phyloP scores from a whole-genome alignment of 306 rosid species.

The Quercus agrifolia region DNA sequence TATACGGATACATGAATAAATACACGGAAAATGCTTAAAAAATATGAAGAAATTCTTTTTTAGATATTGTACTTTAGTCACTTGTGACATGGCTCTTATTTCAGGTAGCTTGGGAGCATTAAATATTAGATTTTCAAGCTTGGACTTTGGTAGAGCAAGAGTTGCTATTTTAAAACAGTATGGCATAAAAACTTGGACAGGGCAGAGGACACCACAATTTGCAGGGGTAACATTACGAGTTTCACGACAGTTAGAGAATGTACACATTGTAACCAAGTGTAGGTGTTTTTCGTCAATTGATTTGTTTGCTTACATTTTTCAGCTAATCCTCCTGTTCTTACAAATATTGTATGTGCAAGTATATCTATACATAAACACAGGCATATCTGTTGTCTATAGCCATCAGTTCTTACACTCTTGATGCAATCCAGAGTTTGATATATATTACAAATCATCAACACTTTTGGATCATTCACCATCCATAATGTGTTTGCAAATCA shows the following conservation, averaged over 20 bases:
- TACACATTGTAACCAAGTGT: conserved; percentile 38
- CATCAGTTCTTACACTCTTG: background rate
- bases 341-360: background rate
- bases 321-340: background rate
- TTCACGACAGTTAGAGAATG: conserved; percentile 34
- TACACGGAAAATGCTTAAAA: background rate
- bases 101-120: conserved; percentile 69
- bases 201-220: conserved; percentile 37
- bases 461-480: background rate
- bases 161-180: conserved; percentile 29
- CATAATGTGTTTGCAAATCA: background rate
- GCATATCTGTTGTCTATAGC: background rate
- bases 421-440: background rate
- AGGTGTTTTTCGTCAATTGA: conserved; percentile 19
- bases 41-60: background rate
- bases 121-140: conserved; percentile 40
- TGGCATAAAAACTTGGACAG: conserved; percentile 50
- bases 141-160: conserved; percentile 37
- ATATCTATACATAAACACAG: background rate
- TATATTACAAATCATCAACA: background rate
- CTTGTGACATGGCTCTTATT: conserved; percentile 8
- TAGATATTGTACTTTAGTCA: background rate
- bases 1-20: background rate
- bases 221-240: conserved; percentile 32
- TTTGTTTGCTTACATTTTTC: background rate